Percentiles rank a stretch among this genome's conserved stretches.
phyloP scores from a whole-genome alignment of 169 alveolate genomes.

The Plasmodium ovale region DNA sequence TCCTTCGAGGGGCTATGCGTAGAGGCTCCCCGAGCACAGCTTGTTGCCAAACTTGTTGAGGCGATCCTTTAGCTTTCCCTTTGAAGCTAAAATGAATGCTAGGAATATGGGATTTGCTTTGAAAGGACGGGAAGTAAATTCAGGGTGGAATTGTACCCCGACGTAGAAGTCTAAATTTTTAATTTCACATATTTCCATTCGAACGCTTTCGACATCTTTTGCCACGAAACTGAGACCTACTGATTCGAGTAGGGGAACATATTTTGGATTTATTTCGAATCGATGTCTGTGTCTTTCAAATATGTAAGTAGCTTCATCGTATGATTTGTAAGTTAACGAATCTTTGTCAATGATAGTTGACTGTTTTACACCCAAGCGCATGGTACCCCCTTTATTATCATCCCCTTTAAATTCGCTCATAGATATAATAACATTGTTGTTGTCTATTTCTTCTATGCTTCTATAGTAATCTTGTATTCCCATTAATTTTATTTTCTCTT shows the following conservation, averaged over 20 bases:
- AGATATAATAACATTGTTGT: slow-evolving; percentile 74
- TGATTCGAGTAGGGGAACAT: slow-evolving; percentile 87
- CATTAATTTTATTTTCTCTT: slow-evolving; percentile 57
- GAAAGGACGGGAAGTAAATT: slow-evolving; percentile 92
- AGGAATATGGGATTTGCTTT: slow-evolving; percentile 91
- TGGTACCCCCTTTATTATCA: slow-evolving; percentile 90
- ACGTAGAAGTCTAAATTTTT: slow-evolving; percentile 93
- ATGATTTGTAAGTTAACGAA: slow-evolving; percentile 92
- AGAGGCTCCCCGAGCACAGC: slow-evolving; percentile 80
- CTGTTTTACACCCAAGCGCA: slow-evolving; percentile 95
- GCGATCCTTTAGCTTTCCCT: slow-evolving; percentile 81
- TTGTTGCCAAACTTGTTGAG: slow-evolving; percentile 79
- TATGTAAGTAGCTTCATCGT: slow-evolving; percentile 87
- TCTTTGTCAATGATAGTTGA: slow-evolving; percentile 88
- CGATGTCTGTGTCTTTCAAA: slow-evolving; percentile 97
- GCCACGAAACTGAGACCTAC: slow-evolving; percentile 93
- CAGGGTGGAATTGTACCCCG: slow-evolving; percentile 97
- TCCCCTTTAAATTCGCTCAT: slow-evolving; percentile 85
- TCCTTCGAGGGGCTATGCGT: background rate
- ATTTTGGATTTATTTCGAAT: slow-evolving; percentile 93
- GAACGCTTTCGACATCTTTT: slow-evolving; percentile 89
- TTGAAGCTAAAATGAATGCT: slow-evolving; percentile 89
- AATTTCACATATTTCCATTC: slow-evolving; percentile 93
- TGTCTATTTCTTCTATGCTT: slow-evolving; percentile 71
- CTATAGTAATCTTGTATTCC: slow-evolving; percentile 63